These are phyloP conservation scores for Globisporangium middletonii DNA, from an alignment of 352 stramenopile species.

Conservation along the genomic window DNA sequence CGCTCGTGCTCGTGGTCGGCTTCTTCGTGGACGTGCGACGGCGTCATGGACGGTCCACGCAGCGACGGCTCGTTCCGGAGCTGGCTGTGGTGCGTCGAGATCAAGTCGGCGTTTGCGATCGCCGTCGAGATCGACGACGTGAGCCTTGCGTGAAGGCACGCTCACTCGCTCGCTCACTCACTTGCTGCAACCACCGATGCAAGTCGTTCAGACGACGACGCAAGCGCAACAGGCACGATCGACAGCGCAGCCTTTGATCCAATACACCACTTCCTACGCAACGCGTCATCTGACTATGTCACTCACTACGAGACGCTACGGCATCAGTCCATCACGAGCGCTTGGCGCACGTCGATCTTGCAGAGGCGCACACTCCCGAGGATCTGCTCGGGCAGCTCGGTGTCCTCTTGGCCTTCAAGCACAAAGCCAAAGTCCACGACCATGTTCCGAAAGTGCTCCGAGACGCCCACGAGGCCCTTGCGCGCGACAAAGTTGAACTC, in stretches of 20 bases:
- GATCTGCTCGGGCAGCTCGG: slow-evolving; percentile 73
- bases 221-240: no score
- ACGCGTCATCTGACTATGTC: no score
- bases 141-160: slow-evolving; percentile 10
- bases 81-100: slow-evolving; percentile 19
- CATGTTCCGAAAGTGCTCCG: slow-evolving; percentile 76
- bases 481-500: slow-evolving; percentile 82
- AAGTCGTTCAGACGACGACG: no score
- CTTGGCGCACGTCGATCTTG: slow-evolving; percentile 62
- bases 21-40: slow-evolving; percentile 1
- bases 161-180: neutral
- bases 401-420: slow-evolving; percentile 70
- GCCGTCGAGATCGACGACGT: slow-evolving; percentile 20
- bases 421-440: slow-evolving; percentile 82
- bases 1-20: neutral
- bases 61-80: slow-evolving; percentile 20
- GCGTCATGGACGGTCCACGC: neutral
- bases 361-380: slow-evolving; percentile 67
- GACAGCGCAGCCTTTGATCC: no score
- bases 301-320: no score
- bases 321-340: slow-evolving; percentile 28
- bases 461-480: slow-evolving; percentile 65
- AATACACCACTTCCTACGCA: no score
- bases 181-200: no score
- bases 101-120: slow-evolving; percentile 16